These are phyloP conservation scores for Boletus insuetus DNA, from an alignment of 768 basidiomycete species.

Conservation along the genomic window DNA sequence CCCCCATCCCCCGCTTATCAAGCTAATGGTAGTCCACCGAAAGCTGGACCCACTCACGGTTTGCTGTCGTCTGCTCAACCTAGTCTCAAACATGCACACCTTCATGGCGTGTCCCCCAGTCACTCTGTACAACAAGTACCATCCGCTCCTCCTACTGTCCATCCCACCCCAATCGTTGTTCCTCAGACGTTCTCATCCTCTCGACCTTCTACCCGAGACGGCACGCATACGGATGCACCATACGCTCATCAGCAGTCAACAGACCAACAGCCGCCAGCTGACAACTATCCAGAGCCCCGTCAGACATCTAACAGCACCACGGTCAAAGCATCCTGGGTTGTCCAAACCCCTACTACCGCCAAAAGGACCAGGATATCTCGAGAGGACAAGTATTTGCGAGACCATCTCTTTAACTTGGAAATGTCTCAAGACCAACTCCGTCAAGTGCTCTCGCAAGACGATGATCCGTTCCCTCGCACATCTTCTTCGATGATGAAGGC, in stretches of 20 bases:
- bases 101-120: conserved; percentile 11
- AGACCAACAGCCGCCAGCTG: conserved; percentile 11
- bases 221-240: conserved; percentile 6
- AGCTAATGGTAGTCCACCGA: conserved; percentile 14
- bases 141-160: conserved; percentile 15
- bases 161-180: conserved; percentile 20
- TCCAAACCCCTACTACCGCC: conserved; percentile 27
- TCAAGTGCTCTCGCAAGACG: conserved; percentile 32
- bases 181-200: conserved; percentile 26
- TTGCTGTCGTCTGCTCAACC: conserved; percentile 19
- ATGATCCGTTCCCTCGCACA: conserved; percentile 21
- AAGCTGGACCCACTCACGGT: conserved; percentile 8
- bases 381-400: conserved; percentile 31
- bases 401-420: conserved; percentile 17
- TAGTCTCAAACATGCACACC: conserved; percentile 23
- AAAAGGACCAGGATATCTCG: conserved; percentile 19
- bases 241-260: conserved; percentile 6
- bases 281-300: conserved; percentile 10
- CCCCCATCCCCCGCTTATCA: conserved; percentile 21
- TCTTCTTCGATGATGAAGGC: conserved; percentile 29
- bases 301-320: conserved; percentile 20
- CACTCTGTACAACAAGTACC: conserved; percentile 16
- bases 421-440: conserved; percentile 29
- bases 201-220: conserved; percentile 27
- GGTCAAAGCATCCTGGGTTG: conserved; percentile 32